A percentile compares a stretch with the other conserved stretches of the same genome.
phyloP scores from a whole-genome alignment of 495 filamentous ascomycete genomes.

The Penicillium silybi region DNA sequence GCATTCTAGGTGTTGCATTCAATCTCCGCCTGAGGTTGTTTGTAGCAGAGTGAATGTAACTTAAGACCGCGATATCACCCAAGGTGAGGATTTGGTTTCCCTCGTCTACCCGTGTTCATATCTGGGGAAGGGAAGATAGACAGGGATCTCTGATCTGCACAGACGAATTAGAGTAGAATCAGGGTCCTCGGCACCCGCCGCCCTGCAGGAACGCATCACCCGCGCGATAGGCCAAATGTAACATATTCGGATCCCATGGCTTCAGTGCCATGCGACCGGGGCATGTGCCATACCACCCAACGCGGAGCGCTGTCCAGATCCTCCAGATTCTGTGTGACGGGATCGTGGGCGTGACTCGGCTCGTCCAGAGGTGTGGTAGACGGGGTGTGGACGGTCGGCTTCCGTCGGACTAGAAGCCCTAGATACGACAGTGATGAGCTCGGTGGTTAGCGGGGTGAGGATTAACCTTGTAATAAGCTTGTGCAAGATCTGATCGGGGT shows the following conservation, averaged over 20 bases:
- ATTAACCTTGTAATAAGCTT: not conserved
- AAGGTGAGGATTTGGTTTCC: not conserved
- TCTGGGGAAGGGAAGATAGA: not conserved
- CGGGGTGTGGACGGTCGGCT: not conserved
- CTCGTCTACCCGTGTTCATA: not conserved
- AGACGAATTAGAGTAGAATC: not conserved
- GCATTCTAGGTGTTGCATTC: not conserved
- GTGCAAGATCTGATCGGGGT: not conserved
- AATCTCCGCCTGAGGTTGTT: not conserved
- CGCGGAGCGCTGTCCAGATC: not conserved
- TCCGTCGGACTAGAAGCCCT: not conserved
- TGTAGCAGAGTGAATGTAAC: slow-evolving; percentile 8
- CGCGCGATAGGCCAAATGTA: slow-evolving; percentile 15
- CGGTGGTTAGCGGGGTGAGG: not conserved
- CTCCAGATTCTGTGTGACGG: not conserved
- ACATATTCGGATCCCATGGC: slow-evolving; percentile 2
- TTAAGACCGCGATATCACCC: not conserved
- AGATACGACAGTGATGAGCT: not conserved
- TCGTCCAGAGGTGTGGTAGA: too few species aligned
- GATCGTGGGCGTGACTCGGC: not conserved
- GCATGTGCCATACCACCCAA: slow-evolving; percentile 15
- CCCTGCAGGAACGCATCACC: slow-evolving; percentile 19
- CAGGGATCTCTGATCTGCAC: not conserved
- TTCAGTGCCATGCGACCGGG: slow-evolving; percentile 18
- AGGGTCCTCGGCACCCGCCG: not conserved